phyloP scores from a whole-genome alignment of 495 filamentous ascomycete genomes.

The Emericellopsis terricola region DNA sequence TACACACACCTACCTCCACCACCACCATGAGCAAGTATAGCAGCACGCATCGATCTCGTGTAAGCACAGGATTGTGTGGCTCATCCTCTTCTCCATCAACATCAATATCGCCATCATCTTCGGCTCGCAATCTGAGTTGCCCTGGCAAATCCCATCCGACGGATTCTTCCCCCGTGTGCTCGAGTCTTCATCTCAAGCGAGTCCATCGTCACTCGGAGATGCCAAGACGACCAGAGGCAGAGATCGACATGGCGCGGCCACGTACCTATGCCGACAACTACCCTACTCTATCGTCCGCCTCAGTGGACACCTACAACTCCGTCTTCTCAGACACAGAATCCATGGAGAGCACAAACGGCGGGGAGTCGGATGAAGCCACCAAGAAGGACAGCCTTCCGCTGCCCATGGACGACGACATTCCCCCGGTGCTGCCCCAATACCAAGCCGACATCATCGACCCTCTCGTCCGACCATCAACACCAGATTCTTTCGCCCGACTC shows the following conservation, averaged over 20 bases:
- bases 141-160: background rate
- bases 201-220: background rate
- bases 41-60: too few relatives aligned
- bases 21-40: background rate
- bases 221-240: background rate
- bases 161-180: background rate
- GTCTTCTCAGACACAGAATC: slow-evolving; percentile 43
- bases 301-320: slow-evolving; percentile 67
- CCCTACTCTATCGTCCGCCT: slow-evolving; percentile 18
- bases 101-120: too few relatives aligned
- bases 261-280: background rate
- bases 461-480: slow-evolving; percentile 54
- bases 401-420: background rate
- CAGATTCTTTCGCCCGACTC: slow-evolving; percentile 66
- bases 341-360: slow-evolving; percentile 31
- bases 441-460: slow-evolving; percentile 38
- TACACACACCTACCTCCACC: background rate
- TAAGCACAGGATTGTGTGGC: too few relatives aligned
- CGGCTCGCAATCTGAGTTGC: background rate
- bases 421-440: slow-evolving; percentile 34
- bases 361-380: slow-evolving; percentile 17
- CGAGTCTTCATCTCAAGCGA: background rate
- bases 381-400: slow-evolving; percentile 18
- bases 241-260: background rate
- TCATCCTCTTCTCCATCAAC: too few relatives aligned